Evolutionary conservation across 1,284 basidiomycete species (phyloP), one percentile per base, ranked within the genome.

Genomic region (Agaricales sp.): DNA sequence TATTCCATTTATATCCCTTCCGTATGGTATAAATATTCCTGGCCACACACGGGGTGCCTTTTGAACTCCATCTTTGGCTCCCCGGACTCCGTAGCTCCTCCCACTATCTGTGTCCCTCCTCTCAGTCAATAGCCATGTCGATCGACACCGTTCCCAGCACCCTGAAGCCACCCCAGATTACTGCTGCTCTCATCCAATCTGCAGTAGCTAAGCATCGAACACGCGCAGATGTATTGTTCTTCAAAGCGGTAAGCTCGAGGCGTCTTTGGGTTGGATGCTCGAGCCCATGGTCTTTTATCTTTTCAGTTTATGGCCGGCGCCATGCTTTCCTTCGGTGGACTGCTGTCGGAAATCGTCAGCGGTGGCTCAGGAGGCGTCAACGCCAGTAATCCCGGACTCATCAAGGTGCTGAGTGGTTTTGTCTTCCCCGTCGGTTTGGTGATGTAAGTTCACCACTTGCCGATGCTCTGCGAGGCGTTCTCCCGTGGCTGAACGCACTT

Each of bases 381-480:
- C 19, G 48, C 63, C 16, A 65, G 63, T 48, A 81, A 85, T 54
- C 82, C 82, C 1, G 83, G 83, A 12, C 64, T 87, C 16, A 75
- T 82, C 49, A 85, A 81, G 57, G 59, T 84, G 21, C 60, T 86
- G 2, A 73, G 73, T 18, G 82, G 79, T 4, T 74, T 83, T 41
- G 78, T 85, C 21, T 86, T 86, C 62, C 83, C 83, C 4, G 79
- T 83, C 2, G 83, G 82, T 58, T 76, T 86, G 66, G 78, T 82
- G 52, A 86, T 86, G 82, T 85, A 57, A 54, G 71, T 60, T 4
- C 8, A 23, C n/a, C 24, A 21, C 18, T 11, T 24, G 47, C 26
- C 21, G 16, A 24, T 23, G 22, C 20, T 22, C 14, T 46, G 38
- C n/a, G 22, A 19, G 20, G 13, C 38, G 3, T 20, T 44, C n/a